Evolutionary conservation across 441 rosid species (phyloP).

Genomic region (Populus hybrid): DNA sequence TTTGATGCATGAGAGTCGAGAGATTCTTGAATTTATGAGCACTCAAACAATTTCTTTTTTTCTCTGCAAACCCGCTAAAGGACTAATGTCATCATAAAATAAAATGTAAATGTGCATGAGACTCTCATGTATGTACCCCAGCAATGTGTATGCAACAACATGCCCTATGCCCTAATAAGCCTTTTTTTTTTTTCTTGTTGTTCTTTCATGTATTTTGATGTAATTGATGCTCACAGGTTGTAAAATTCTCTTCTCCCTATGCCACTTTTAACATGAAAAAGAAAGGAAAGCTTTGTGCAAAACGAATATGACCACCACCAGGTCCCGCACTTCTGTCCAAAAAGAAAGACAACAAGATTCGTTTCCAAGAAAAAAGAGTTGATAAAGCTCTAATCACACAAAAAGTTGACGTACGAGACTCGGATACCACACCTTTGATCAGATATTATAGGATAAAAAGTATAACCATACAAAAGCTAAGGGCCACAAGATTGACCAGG

Average conservation of each 20-base stretch:
- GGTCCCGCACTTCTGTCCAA: not conserved
- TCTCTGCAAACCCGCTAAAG: not conserved
- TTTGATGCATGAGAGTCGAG: not conserved
- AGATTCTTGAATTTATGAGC: not conserved
- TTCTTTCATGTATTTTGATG: too few species aligned
- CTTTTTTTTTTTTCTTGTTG: not conserved
- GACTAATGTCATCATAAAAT: not conserved
- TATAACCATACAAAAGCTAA: not conserved
- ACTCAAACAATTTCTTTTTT: too few species aligned
- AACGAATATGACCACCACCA: not conserved
- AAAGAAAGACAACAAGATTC: not conserved
- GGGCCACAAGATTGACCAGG: not conserved
- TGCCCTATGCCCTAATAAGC: not conserved
- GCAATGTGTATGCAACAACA: not conserved
- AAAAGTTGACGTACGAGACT: not conserved
- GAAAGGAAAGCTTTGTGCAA: not conserved
- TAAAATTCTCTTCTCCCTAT: too few species aligned
- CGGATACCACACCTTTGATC: not conserved
- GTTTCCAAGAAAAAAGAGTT: not conserved
- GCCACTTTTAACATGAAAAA: not conserved
- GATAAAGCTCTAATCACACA: not conserved
- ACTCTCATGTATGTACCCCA: not conserved
- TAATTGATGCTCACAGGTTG: too few species aligned
- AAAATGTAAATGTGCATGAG: not conserved
- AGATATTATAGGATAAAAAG: not conserved